Percentiles rank a stretch among this genome's conserved stretches.
Conservation (phyloP, 371 early-diverging fungal species). For the Globomyces sp. region DNA sequence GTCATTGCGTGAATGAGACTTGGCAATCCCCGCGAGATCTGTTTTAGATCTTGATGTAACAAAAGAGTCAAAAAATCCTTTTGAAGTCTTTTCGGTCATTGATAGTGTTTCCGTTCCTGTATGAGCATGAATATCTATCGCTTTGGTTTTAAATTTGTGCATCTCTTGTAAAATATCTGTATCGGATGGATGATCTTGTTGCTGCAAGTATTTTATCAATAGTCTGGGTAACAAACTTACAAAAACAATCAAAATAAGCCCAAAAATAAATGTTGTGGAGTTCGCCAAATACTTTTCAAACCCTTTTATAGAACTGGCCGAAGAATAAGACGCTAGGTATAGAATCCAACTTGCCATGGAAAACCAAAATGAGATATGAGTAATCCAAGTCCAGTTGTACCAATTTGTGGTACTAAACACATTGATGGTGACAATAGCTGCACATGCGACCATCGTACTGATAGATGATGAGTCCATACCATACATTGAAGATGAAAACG, state of each 20-base stretch:
- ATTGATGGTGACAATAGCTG: conserved; percentile 75
- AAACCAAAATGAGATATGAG: conserved; percentile 27
- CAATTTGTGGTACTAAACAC: conserved; percentile 74
- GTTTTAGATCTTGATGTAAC: background rate
- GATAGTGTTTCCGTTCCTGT: background rate
- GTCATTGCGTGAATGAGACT: background rate
- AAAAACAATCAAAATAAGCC: conserved; percentile 50
- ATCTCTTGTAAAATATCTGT: conserved; percentile 64
- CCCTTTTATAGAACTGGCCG: conserved; percentile 52
- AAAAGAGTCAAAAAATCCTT: background rate
- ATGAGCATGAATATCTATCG: background rate
- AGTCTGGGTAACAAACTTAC: conserved; percentile 53
- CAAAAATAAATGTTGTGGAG: conserved; percentile 71
- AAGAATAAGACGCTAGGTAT: conserved; percentile 61
- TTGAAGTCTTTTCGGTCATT: background rate
- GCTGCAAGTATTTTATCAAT: conserved; percentile 44
- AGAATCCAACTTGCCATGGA: conserved; percentile 35
- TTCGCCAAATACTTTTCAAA: conserved; percentile 53
- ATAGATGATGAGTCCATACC: conserved; percentile 65
- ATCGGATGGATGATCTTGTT: conserved; percentile 58
- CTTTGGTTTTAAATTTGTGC: conserved; percentile 23
- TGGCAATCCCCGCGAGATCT: background rate
- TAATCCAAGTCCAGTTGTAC: conserved; percentile 75
- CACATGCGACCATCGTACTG: conserved; percentile 74
- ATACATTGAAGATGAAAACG: conserved; percentile 51